These are phyloP conservation scores for Stramenopiles sp. DNA, from an alignment of 352 stramenopile genomes.

Conservation along the genomic window DNA sequence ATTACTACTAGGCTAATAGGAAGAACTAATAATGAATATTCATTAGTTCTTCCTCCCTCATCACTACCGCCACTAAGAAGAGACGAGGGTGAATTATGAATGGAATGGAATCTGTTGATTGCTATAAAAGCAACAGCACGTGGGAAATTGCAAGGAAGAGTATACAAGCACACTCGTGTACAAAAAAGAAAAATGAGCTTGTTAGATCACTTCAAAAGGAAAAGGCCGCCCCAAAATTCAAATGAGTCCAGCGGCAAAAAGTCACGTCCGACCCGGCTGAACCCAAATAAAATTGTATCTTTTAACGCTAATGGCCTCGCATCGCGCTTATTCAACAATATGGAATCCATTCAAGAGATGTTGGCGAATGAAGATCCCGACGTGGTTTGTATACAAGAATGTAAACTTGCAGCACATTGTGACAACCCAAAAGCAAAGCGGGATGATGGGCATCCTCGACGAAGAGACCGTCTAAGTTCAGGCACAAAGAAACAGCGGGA, in stretches of 20 bases:
- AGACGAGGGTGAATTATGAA: too few species aligned
- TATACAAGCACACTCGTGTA: too few species aligned
- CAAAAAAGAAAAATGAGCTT: too few species aligned
- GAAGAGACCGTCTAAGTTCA: neutral
- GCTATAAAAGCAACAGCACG: too few species aligned
- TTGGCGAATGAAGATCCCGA: neutral
- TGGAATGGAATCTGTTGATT: too few species aligned
- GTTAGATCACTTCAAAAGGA: too few species aligned
- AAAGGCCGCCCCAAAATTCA: neutral
- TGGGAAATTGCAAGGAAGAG: too few species aligned
- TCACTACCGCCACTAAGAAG: too few species aligned
- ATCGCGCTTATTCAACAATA: neutral
- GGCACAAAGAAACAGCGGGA: neutral
- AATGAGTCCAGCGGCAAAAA: neutral
- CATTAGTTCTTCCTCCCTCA: too few species aligned
- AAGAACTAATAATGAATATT: too few species aligned
- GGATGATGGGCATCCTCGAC: neutral
- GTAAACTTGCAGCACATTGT: neutral
- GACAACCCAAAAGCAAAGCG: neutral
- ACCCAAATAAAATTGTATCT: neutral
- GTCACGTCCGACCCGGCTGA: neutral
- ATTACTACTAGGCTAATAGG: too few species aligned
- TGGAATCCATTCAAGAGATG: neutral
- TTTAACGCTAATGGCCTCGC: neutral
- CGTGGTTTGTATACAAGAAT: neutral